phyloP scores from a whole-genome alignment of 2,329 filamentous ascomycete species.

The Ophiosphaerella herpotricha region DNA sequence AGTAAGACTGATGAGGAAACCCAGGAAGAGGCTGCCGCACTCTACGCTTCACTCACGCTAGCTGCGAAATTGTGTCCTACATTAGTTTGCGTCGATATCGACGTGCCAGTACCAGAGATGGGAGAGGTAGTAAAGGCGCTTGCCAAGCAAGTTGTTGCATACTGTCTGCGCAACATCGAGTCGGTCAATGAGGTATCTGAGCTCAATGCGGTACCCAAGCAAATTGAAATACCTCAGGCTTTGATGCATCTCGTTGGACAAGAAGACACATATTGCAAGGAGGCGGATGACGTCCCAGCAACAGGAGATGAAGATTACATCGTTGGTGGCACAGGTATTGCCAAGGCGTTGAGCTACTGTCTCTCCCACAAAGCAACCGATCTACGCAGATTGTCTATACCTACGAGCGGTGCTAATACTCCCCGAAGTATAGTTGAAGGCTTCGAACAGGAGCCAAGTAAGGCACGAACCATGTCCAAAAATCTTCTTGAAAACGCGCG shows the following conservation, averaged over 20 bases:
- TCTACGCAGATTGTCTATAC: slow-evolving; percentile 45
- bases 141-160: slow-evolving; percentile 92
- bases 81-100: slow-evolving; percentile 88
- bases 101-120: slow-evolving; percentile 79
- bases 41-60: slow-evolving; percentile 89
- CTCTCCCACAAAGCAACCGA: slow-evolving; percentile 77
- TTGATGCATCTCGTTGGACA: slow-evolving; percentile 85
- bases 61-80: slow-evolving; percentile 82
- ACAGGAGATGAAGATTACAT: slow-evolving; percentile 93
- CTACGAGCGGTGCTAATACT: slow-evolving; percentile 59
- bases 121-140: slow-evolving; percentile 90
- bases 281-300: slow-evolving; percentile 65
- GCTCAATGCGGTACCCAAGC: slow-evolving; percentile 52
- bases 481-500: slow-evolving; percentile 84
- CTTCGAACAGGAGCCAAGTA: slow-evolving; percentile 29
- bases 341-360: slow-evolving; percentile 90
- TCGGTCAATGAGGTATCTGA: slow-evolving; percentile 70
- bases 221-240: slow-evolving; percentile 75
- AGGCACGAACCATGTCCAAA: slow-evolving; percentile 80
- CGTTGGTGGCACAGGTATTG: slow-evolving; percentile 91
- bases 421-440: slow-evolving; percentile 49
- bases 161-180: slow-evolving; percentile 91
- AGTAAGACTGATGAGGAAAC: slow-evolving; percentile 75
- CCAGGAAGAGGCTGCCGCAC: slow-evolving; percentile 90
- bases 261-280: slow-evolving; percentile 56